Evolutionary conservation across 2,329 filamentous ascomycete species (phyloP).

Genomic region (Xylaria hypoxylon): DNA sequence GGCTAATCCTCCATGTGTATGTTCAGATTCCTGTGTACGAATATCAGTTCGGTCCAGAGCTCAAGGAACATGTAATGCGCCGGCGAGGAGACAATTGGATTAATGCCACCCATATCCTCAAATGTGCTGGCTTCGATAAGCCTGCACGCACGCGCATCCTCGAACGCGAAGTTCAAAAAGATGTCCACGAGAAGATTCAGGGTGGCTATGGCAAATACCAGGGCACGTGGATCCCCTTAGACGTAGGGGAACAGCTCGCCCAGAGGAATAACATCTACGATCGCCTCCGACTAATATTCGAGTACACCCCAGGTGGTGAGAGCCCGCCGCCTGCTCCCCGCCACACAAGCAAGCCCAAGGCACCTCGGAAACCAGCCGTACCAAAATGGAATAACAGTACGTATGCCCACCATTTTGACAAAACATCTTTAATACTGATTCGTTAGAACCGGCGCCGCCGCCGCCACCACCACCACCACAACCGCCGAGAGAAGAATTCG

Average conservation of each 20-base stretch:
- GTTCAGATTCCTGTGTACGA: conserved; percentile 92
- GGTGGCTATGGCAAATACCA: conserved; percentile 99
- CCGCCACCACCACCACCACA: conserved; percentile 53
- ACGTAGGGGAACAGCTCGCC: conserved; percentile 82
- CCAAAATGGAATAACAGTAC: conserved; percentile 68
- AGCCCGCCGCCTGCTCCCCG: conserved; percentile 95
- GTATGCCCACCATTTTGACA: not conserved
- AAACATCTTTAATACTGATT: conserved; percentile 38
- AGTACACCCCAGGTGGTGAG: conserved; percentile 84
- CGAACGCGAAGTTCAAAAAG: conserved; percentile 96
- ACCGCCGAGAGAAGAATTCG: conserved; percentile 69
- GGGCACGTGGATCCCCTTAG: conserved; percentile 95
- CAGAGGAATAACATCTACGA: conserved; percentile 88
- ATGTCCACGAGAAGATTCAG: conserved; percentile 96
- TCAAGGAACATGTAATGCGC: conserved; percentile 93
- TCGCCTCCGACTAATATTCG: conserved; percentile 87
- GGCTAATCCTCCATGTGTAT: conserved; percentile 17
- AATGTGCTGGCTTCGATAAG: conserved; percentile 97
- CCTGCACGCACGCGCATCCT: conserved; percentile 93
- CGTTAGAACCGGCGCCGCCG: conserved; percentile 54
- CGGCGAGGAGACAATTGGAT: conserved; percentile 95
- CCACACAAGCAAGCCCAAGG: conserved; percentile 88
- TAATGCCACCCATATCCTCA: conserved; percentile 99
- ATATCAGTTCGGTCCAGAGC: conserved; percentile 83
- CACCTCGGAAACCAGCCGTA: conserved; percentile 73